Base-by-base conservation (phyloP, 768 basidiomycete species). In the Glaciozyma antarctica region DNA sequence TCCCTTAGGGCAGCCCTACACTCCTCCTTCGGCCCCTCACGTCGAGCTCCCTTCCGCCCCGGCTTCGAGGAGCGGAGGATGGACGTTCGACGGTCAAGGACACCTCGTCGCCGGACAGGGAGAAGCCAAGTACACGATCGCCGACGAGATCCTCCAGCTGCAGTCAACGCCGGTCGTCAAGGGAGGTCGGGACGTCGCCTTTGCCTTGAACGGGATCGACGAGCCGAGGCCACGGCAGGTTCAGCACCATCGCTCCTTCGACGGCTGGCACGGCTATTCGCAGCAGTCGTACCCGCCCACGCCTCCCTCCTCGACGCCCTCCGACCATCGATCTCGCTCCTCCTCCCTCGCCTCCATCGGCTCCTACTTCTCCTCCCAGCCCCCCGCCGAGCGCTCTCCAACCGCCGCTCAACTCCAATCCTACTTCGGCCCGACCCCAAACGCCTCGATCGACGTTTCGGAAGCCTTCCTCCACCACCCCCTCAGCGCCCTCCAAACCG, bases 71-170 rank as follows among this genome's bases (percentile, higher is more conserved):
- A 24, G 51, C 24, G 51, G 51, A 52, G 51, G 51, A 52, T 30
- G 61, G 8, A 61, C 54, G 38, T 51, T 65, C 61, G 60, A 64
- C 58, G 1, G 30, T 19, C n/a, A 58, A 15, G 63, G 67, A 9
- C 52, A n/a, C 32, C 58, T 68, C 52, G n/a, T 64, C 60, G 47
- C 61, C 28, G 47, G 44, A 16, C 56, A 57, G 21, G 52, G 51
- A 4, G 51, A 52, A n/a, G 51, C 57, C 12, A 30, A 22, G 34
- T 62, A 65, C 61, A 30, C 38, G 3, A 68, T 68, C 28, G 67
- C 67, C 51, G 67, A 68, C 26, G 67, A 68, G 61, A 68, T 68
- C 48, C 63, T 65, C 30, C 60, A 59, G 26, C 61, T 68, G 22
- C 67, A 68, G 47, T 41, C 26, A 3, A n/a, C 58, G 22, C 38